phyloP scores from a whole-genome alignment of 2,329 filamentous ascomycete species.

The Alternaria novae-zelandiae region DNA sequence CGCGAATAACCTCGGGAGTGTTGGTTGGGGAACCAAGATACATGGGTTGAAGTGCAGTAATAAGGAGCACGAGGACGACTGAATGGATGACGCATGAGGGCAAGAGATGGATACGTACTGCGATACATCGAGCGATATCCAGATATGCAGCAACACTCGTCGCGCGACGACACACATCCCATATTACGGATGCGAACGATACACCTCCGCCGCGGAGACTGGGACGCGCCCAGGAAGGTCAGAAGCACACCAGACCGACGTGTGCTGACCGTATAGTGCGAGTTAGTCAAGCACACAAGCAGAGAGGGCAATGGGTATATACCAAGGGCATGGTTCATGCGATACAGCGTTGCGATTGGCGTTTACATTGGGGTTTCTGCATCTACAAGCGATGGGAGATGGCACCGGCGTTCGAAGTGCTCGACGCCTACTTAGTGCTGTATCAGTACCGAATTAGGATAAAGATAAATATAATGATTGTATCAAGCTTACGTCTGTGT shows the following conservation, averaged over 20 bases:
- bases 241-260: not conserved
- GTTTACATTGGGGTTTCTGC: not conserved
- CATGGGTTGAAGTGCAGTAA: slow-evolving; percentile 38
- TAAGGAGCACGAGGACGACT: slow-evolving; percentile 12
- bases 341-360: not conserved
- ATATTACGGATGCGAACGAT: not conserved
- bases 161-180: not conserved
- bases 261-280: not conserved
- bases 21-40: slow-evolving; percentile 37
- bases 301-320: not conserved
- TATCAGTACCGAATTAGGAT: not conserved
- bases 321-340: not conserved
- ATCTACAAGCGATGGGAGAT: not conserved
- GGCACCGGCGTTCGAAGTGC: slow-evolving; percentile 26
- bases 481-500: not conserved
- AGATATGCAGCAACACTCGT: not conserved
- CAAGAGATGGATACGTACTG: not conserved
- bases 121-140: not conserved
- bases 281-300: not conserved
- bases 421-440: slow-evolving; percentile 13
- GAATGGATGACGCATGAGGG: not conserved
- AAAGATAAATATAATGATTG: not conserved
- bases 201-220: not conserved
- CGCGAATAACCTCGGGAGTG: slow-evolving; percentile 40
- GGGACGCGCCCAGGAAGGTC: not conserved